These are phyloP conservation scores for Penicillium rolfsii DNA, from an alignment of 2,329 filamentous ascomycete species.

Conservation along the genomic window DNA sequence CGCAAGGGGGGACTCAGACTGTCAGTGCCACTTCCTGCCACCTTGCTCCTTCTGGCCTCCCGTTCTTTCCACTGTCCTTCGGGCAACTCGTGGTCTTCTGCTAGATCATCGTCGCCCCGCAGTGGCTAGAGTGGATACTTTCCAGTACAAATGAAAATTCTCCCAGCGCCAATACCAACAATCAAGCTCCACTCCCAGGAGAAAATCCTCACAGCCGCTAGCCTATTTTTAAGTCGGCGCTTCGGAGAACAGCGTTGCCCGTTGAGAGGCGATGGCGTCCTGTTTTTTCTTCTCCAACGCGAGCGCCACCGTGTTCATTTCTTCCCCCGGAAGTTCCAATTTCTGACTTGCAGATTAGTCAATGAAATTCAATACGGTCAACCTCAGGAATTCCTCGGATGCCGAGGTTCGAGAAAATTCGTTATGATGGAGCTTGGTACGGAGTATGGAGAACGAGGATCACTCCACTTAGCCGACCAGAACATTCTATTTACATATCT, in stretches of 20 bases:
- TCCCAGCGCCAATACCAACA: constrained; percentile 21
- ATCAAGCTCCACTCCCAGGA: neutral
- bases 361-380: neutral
- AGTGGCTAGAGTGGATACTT: constrained; percentile 12
- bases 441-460: no score
- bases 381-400: neutral
- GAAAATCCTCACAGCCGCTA: constrained; percentile 16
- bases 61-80: no score
- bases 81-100: constrained; percentile 17
- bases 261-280: neutral
- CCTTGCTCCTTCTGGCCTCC: neutral
- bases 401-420: constrained; percentile 3
- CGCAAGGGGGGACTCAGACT: neutral
- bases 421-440: neutral
- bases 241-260: neutral
- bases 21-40: constrained; percentile 5
- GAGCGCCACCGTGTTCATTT: neutral
- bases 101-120: constrained; percentile 34
- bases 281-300: neutral
- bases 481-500: neutral
- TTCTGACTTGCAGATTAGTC: neutral
- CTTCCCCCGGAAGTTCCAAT: neutral
- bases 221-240: constrained; percentile 20
- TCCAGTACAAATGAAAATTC: constrained; percentile 14
- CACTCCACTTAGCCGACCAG: constrained; percentile 1